A percentile compares a stretch with the other conserved stretches of the same genome.
Evolutionary conservation across 768 basidiomycete species (phyloP).

Genomic region (Agaricus subrufescens): DNA sequence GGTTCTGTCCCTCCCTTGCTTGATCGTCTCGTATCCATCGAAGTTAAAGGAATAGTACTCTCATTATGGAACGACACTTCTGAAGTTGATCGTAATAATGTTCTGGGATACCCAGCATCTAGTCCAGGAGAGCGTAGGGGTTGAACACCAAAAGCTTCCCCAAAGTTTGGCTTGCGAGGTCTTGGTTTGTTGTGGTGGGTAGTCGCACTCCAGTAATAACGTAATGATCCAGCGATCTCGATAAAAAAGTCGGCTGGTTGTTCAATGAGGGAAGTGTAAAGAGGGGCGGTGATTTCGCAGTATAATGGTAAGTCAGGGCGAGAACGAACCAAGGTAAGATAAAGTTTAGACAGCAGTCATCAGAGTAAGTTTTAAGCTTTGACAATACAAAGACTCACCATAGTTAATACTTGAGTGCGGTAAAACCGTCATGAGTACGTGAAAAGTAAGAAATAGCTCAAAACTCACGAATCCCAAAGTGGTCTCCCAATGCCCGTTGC

Average conservation of each 20-base stretch:
- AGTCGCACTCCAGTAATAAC: conserved; percentile 41
- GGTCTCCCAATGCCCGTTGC: conserved; percentile 64
- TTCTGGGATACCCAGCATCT: neutral
- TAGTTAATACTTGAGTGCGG: conserved; percentile 23
- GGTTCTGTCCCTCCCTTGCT: neutral
- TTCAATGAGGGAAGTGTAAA: neutral
- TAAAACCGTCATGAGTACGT: neutral
- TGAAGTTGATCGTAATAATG: neutral
- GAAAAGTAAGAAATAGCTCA: conserved; percentile 21
- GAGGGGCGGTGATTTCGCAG: neutral
- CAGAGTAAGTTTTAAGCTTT: neutral
- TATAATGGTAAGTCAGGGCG: neutral
- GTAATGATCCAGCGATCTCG: conserved; percentile 62
- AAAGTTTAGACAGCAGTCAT: neutral
- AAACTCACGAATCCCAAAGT: conserved; percentile 59
- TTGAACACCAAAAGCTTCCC: conserved; percentile 33
- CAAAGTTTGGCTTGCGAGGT: conserved; percentile 23
- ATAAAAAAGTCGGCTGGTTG: conserved; percentile 53
- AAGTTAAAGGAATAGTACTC: neutral
- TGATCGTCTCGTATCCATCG: neutral
- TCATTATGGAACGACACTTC: neutral
- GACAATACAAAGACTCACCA: conserved; percentile 15
- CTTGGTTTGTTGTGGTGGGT: neutral
- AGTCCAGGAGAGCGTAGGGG: neutral
- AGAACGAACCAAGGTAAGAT: neutral